Percentiles rank a stretch among this genome's conserved stretches.
phyloP scores from a whole-genome alignment of 1,284 basidiomycete genomes.

The Lentinula novae-zelandiae region DNA sequence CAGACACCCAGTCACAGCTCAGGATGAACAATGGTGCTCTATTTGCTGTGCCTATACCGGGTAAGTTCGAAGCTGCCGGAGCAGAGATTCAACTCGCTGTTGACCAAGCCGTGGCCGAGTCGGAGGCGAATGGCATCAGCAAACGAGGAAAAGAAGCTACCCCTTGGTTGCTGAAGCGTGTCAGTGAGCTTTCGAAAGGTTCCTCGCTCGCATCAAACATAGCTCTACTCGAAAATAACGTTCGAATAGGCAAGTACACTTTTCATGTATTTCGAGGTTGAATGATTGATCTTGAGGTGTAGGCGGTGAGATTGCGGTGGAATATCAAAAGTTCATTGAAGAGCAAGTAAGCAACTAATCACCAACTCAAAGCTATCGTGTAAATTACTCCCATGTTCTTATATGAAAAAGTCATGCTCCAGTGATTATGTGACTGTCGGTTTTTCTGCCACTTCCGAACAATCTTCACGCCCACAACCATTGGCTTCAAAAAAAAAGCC shows the following conservation, averaged over 20 bases:
- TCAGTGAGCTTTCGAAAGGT: constrained; percentile 80
- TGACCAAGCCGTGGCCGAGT: constrained; percentile 83
- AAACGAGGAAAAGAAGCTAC: constrained; percentile 89
- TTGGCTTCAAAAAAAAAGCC: neutral
- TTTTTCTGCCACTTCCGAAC: neutral
- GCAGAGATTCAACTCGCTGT: constrained; percentile 75
- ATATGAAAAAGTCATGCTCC: constrained; percentile 1
- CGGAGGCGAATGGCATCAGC: constrained; percentile 78
- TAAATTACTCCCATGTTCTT: neutral
- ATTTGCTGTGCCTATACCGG: constrained; percentile 90
- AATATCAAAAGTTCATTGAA: constrained; percentile 60
- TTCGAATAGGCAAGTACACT: constrained; percentile 62
- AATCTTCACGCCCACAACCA: neutral
- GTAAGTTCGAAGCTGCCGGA: constrained; percentile 67
- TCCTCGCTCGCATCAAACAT: constrained; percentile 76
- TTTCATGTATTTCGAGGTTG: constrained; percentile 6
- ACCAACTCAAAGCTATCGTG: neutral
- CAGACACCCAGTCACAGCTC: constrained; percentile 62
- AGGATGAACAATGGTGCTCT: constrained; percentile 71
- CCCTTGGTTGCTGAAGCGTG: constrained; percentile 89
- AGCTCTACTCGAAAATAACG: constrained; percentile 91
- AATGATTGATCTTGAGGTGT: constrained; percentile 3
- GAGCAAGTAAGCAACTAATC: constrained; percentile 32
- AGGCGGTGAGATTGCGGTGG: constrained; percentile 80
- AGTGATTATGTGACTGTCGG: neutral